These are phyloP conservation scores for Quercus lobata DNA, from an alignment of 331 rosid genomes.

Conservation along the genomic window DNA sequence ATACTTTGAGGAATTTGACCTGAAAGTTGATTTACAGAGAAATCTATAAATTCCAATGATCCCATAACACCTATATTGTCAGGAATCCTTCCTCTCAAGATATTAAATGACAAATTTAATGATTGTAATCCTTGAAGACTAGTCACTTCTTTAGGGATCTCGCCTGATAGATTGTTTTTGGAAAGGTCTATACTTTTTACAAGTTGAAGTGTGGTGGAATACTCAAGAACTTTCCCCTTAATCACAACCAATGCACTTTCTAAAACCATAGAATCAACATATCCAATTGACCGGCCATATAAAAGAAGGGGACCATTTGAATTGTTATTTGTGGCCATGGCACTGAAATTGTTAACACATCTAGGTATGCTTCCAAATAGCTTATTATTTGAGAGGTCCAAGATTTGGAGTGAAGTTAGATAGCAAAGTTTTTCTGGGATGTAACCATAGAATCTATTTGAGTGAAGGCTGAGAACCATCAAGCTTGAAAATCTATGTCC, in stretches of 20 bases:
- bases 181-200: neutral
- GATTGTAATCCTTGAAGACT: neutral
- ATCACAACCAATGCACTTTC: no score
- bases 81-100: neutral
- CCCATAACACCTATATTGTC: neutral
- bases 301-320: neutral
- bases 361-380: conserved; percentile 28
- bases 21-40: neutral
- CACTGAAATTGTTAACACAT: conserved; percentile 26
- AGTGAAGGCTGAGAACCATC: conserved; percentile 15
- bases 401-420: conserved; percentile 15
- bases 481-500: neutral
- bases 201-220: neutral
- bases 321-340: conserved; percentile 10
- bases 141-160: neutral
- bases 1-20: neutral
- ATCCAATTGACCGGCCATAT: rapidly evolving
- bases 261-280: rapidly evolving
- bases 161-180: neutral
- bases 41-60: neutral
- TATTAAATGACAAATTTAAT: neutral
- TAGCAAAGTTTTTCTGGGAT: conserved; percentile 30
- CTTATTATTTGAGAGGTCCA: conserved; percentile 43
- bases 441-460: conserved; percentile 25
- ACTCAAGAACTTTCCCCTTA: neutral